A percentile compares a stretch with the other conserved stretches of the same genome.
Evolutionary conservation across 345 rosid genomes (phyloP).

Genomic region (Fremontodendron californicum): DNA sequence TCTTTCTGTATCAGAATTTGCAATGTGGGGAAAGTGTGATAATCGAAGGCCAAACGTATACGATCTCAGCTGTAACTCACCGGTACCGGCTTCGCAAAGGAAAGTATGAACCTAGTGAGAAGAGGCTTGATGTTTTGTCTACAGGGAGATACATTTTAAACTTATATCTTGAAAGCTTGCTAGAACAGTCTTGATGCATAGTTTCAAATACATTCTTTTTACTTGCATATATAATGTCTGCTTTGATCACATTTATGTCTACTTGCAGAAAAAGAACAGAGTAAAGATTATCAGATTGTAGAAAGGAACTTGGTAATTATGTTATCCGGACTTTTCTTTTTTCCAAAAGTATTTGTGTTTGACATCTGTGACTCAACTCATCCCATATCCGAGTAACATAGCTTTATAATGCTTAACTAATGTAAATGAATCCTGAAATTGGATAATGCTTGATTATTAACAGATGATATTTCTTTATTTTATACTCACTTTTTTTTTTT

Average conservation of each 20-base stretch:
- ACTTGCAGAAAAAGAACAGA: background rate
- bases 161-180: slow-evolving; percentile 64
- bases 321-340: no score
- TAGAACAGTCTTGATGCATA: slow-evolving; percentile 54
- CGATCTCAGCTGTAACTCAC: slow-evolving; percentile 73
- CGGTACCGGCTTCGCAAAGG: slow-evolving; percentile 92
- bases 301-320: background rate
- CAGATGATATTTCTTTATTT: no score
- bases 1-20: slow-evolving; percentile 53
- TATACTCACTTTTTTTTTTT: no score
- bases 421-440: no score
- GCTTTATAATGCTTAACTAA: no score
- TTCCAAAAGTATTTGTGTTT: no score
- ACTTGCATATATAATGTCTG: background rate
- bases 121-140: slow-evolving; percentile 79
- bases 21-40: slow-evolving; percentile 88
- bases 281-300: background rate
- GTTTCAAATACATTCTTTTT: background rate
- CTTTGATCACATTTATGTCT: slow-evolving; percentile 6
- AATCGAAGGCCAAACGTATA: slow-evolving; percentile 78
- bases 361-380: no score
- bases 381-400: no score
- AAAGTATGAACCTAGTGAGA: slow-evolving; percentile 83
- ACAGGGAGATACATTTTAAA: slow-evolving; percentile 75
- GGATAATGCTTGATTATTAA: no score